Base-by-base conservation (phyloP, 495 filamentous ascomycete species). In the Cercophora newfieldiana region DNA sequence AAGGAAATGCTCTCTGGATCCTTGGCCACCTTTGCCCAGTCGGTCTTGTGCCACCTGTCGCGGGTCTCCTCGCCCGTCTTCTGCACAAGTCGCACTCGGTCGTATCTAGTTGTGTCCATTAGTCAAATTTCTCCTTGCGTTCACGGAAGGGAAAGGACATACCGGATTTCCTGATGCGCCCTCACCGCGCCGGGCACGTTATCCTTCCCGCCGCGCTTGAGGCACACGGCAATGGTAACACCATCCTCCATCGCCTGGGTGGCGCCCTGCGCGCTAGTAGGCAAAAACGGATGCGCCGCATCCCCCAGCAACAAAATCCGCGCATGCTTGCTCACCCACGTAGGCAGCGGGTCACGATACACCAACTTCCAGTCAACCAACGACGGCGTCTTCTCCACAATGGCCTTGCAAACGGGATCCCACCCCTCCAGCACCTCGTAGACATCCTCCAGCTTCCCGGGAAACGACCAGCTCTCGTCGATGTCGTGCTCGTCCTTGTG, bases 311-410 rank as follows among this genome's bases (percentile, higher is more conserved):
- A 75, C 25, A 83, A 70, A 37, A 89, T 86, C 10, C 85, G 72
- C 21, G 83, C 86, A 4, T 84, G 77, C 31, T 83, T 78, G 55
- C 83, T 88, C 0, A 86, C 81, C 88, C 88, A 90, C 0, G 78
- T 84, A 7, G 86, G 85, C 30, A 88, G 71, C 1, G 87, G 87
- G 69, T 89, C 86, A 37, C 88, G 80, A 60, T 88, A 90, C 2
- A 90, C 82, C n/a, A 90, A 72, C 69, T 90, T 89, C 85, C 86
- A 90, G 64, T 90, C 86, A 0, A 90, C 83, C 1, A 89, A 68
- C 30, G 80, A 75, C 1, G 87, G 88, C 12, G 87, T 88, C 64
- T 86, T 87, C 29, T 82, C 81, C 1, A 90, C 79, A 48, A 90
- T 85, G 16, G 81, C 81, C 5, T 76, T 81, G 75, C 82, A 84